Base-by-base conservation (phyloP, 176 grass and related monocot genomes). In the Raddia guianensis region DNA sequence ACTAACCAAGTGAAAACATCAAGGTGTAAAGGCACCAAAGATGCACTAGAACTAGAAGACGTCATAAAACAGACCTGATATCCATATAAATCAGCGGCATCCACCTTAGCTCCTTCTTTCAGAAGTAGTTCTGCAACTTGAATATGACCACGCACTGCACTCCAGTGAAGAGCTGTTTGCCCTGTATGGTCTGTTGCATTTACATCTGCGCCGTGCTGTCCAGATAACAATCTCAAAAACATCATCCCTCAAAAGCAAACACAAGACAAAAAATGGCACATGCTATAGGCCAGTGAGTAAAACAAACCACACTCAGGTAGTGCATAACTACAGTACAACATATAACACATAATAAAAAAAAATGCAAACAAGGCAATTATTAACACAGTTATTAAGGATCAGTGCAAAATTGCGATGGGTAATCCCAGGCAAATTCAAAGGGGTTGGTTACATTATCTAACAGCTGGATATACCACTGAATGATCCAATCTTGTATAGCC, bases 111-210 rank as follows among this genome's bases (percentile, higher is more conserved):
- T 55, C 95, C 95, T 94, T 98, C 92, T 88, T 94, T 98, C 63
- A 98, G 75, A 45, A 94, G 81, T 40, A 98, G 72, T 80, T 98
- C 95, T 9, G 95, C 92, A 66, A 94, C 90, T 73, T 98, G 95
- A 87, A 89, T 78, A 78, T 98, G 92, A 2, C 92, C 95, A 54
- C 92, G 87, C 59, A 98, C 92, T 63, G 95, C 90, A 71, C 95
- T 94, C 92, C 95, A 98, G 80, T 98, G 95, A 70, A 98, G 95
- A 0, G 95, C 95, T 21, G 92, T 89, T 86, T 98, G 95, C 63
- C 90, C 90, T 19, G 95, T 98, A 79, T 94, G 90, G 49, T 98
- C 95, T 65, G 58, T 87, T 27, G 81, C 88, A 91, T 98, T 98
- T 61, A 94, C 86, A 57, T 98, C 86, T 52, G 85, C 95, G 60